Base-by-base conservation (phyloP, 805 yeast genomes). In the Hyphopichia homilentoma region DNA sequence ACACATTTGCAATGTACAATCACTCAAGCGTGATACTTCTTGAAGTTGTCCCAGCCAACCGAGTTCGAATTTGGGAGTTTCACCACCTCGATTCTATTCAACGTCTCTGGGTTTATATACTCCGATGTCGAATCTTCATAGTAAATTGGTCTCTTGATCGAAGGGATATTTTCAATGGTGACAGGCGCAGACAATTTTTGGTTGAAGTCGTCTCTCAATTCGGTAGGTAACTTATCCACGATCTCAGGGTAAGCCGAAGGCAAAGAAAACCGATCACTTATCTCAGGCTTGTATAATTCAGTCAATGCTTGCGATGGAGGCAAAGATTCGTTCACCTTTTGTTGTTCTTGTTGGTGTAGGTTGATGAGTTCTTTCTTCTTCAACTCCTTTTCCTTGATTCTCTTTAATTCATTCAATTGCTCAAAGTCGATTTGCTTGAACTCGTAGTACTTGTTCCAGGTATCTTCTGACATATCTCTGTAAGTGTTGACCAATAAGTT, bases 1-100 rank as follows among this genome's bases (percentile, higher is more conserved):
- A n/a, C n/a, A n/a, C n/a, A n/a, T n/a, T n/a, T n/a, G n/a, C n/a
- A n/a, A n/a, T n/a, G n/a, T n/a, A n/a, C n/a, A n/a, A n/a, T n/a
- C n/a, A n/a, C 13, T 24, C 20, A 38, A 21, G 47, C 31, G 27
- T 36, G 29, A 43, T 54, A 66, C 44, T 61, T 63, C 32, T 57
- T 50, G 29, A 66, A 43, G 36, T 66, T 66, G 34, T 64, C 72
- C 73, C 73, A 66, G 3, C 63, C 73, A 25, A 66, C 34, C 9
- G 61, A 45, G 37, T 66, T 66, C 23, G 68, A 59, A 42, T 66
- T 66, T 2, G 73, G 73, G 25, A 66, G 52, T 44, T 63, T 65
- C 12, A 66, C 44, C 9, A 66, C 50, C 37, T 66, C 73, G 21
- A 65, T 45, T 38, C 56, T 61, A 29, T 56, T 61, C 30, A 64